A percentile compares a stretch with the other conserved stretches of the same genome.
These are phyloP conservation scores for Cytospora chrysosperma DNA, from an alignment of 2,329 filamentous ascomycete genomes.

Conservation along the genomic window DNA sequence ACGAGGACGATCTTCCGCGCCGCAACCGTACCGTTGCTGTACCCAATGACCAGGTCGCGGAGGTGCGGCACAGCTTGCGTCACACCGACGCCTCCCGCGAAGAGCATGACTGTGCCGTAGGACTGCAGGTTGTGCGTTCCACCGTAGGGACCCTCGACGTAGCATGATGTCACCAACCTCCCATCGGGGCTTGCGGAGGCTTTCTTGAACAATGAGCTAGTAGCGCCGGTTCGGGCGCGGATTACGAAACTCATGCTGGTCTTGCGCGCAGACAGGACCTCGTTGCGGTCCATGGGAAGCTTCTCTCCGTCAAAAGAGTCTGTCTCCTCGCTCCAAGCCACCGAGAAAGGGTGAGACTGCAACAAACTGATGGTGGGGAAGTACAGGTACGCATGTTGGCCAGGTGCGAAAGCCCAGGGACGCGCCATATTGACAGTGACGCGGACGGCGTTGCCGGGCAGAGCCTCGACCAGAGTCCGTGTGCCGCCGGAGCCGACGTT, in stretches of 20 bases:
- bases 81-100: slow-evolving; percentile 78
- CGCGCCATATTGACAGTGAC: slow-evolving; percentile 73
- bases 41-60: slow-evolving; percentile 68
- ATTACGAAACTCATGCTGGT: slow-evolving; percentile 70
- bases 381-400: slow-evolving; percentile 79
- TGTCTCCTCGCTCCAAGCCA: slow-evolving; percentile 73
- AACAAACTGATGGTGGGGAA: slow-evolving; percentile 69
- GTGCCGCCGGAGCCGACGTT: slow-evolving; percentile 68
- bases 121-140: slow-evolving; percentile 69
- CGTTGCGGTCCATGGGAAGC: slow-evolving; percentile 58
- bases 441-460: slow-evolving; percentile 72
- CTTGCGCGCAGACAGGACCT: slow-evolving; percentile 59
- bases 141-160: slow-evolving; percentile 76
- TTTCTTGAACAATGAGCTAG: slow-evolving; percentile 65
- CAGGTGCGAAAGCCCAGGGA: slow-evolving; percentile 73
- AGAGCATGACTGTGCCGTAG: slow-evolving; percentile 76
- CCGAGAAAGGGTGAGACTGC: slow-evolving; percentile 78
- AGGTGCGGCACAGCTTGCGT: slow-evolving; percentile 77
- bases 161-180: slow-evolving; percentile 61
- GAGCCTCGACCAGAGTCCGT: slow-evolving; percentile 68
- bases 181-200: slow-evolving; percentile 62
- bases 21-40: slow-evolving; percentile 66
- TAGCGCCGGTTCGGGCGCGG: slow-evolving; percentile 72
- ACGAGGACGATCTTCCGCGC: slow-evolving; percentile 71
- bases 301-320: slow-evolving; percentile 52